These are phyloP conservation scores for Ichthyophthirius multifiliis DNA, from an alignment of 169 alveolate species.

Conservation along the genomic window DNA sequence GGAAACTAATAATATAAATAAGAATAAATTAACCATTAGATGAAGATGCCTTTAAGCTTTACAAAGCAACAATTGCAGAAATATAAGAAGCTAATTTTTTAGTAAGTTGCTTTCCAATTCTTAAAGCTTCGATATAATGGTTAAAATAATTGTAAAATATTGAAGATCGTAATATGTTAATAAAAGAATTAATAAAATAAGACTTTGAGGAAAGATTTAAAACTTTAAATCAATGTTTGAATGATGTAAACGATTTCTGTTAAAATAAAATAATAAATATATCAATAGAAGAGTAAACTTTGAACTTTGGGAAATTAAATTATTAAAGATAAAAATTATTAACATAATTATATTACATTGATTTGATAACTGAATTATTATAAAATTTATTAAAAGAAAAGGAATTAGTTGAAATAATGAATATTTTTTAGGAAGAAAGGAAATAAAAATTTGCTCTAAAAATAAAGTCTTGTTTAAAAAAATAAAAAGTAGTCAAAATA, in stretches of 20 bases:
- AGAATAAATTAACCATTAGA: neutral
- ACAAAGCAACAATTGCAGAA: constrained; percentile 7
- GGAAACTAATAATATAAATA: neutral
- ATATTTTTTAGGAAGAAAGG: neutral
- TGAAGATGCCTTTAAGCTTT: constrained; percentile 16
- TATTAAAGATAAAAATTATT: neutral
- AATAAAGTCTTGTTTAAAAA: neutral
- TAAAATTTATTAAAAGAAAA: neutral
- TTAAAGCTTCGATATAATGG: neutral
- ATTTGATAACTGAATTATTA: neutral
- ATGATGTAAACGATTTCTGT: neutral
- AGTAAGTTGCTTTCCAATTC: neutral
- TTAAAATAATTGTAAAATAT: no score
- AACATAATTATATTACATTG: neutral
- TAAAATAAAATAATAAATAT: neutral
- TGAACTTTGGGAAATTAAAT: neutral
- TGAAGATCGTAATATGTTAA: no score
- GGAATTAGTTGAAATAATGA: neutral
- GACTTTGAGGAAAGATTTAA: neutral
- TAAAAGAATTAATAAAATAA: neutral
- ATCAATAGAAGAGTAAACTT: neutral
- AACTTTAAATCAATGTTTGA: neutral
- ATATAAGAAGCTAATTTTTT: constrained; percentile 6
- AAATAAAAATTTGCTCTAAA: neutral
- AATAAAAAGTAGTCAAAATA: neutral